Evolutionary conservation across 169 alveolate genomes (phyloP).

Genomic region (Besnoitia besnoiti): DNA sequence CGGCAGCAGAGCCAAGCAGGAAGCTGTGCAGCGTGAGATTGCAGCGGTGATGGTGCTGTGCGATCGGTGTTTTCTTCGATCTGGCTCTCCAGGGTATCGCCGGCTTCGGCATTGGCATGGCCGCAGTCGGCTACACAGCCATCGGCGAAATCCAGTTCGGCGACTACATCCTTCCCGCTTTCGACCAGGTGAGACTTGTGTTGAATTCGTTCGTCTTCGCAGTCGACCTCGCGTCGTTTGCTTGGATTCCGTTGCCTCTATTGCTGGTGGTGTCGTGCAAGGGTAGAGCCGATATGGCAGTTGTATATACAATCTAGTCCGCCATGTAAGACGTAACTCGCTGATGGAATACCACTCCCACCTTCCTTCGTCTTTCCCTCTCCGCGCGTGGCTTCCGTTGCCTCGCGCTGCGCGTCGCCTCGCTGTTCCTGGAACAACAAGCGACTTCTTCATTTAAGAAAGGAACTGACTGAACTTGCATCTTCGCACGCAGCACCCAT

Average conservation of each 20-base stretch:
- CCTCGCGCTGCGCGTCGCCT: no score
- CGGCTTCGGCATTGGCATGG: conserved; percentile 96
- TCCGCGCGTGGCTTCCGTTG: no score
- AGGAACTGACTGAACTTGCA: no score
- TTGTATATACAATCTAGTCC: no score
- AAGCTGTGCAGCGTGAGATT: no score
- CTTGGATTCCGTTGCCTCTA: neutral
- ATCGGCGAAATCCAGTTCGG: conserved; percentile 98
- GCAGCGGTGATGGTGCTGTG: neutral
- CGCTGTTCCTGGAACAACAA: no score
- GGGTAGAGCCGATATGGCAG: no score
- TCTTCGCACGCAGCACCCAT: no score
- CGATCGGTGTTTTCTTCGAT: neutral
- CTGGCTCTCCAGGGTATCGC: conserved; percentile 89
- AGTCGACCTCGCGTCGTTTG: neutral
- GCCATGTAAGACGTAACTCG: no score
- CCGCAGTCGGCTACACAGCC: conserved; percentile 93
- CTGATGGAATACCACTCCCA: no score
- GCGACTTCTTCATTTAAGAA: no score
- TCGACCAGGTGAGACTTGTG: conserved; percentile 85
- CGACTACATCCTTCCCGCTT: conserved; percentile 98
- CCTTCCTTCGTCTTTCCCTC: no score
- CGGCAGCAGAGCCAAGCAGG: neutral
- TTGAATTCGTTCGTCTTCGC: neutral
- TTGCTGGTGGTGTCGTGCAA: neutral